These are phyloP conservation scores for Pestalotiopsis sp. DNA, from an alignment of 2,329 filamentous ascomycete species.

Conservation along the genomic window DNA sequence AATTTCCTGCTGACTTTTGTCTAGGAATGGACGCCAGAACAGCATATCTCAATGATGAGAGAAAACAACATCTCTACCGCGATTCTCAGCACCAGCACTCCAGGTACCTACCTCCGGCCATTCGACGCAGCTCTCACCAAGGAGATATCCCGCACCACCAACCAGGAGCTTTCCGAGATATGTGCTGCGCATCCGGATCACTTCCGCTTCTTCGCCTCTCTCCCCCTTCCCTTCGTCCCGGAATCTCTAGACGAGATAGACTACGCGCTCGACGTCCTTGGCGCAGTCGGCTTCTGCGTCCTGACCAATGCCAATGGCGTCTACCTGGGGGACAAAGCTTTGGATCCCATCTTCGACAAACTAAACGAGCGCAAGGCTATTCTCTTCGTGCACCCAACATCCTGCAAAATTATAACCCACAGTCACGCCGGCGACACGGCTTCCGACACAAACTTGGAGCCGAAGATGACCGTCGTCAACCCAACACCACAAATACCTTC, in stretches of 20 bases:
- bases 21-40: constrained; percentile 5
- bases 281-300: not conserved
- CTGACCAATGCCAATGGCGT: constrained; percentile 6
- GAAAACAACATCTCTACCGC: constrained; percentile 7
- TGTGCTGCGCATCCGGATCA: constrained; percentile 5
- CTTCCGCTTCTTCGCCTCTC: constrained; percentile 3
- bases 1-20: not conserved
- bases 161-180: not conserved
- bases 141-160: constrained; percentile 1
- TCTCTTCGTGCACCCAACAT: constrained; percentile 1
- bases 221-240: not conserved
- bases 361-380: not conserved
- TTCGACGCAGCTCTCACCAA: not conserved
- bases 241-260: constrained; percentile 5
- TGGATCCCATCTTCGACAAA: constrained; percentile 4
- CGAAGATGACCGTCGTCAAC: constrained; percentile 1
- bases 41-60: constrained; percentile 5
- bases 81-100: constrained; percentile 6
- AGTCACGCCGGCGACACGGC: not conserved
- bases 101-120: constrained; percentile 1
- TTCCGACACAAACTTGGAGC: not conserved
- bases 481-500: not conserved
- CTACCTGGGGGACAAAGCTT: constrained; percentile 3
- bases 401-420: constrained; percentile 1
- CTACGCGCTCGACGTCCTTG: constrained; percentile 1